These are phyloP conservation scores for Nitzschia sp. DNA, from an alignment of 108 stramenopile genomes.

Conservation along the genomic window DNA sequence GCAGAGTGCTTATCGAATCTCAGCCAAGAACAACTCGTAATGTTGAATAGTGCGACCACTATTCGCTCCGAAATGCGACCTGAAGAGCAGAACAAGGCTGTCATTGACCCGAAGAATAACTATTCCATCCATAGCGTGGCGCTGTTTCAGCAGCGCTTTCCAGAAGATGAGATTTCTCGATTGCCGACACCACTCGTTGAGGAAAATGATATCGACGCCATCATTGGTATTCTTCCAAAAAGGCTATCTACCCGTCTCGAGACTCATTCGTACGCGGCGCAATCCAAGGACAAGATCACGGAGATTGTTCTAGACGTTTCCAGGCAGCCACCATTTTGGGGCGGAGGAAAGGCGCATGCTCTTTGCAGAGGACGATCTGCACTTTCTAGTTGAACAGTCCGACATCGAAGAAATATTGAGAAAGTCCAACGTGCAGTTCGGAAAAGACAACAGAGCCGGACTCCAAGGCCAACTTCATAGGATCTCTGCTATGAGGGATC, in stretches of 20 bases:
- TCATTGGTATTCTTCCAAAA: neutral
- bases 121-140: neutral
- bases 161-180: neutral
- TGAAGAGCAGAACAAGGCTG: neutral
- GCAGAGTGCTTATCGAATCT: neutral
- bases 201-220: neutral
- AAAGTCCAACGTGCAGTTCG: conserved; percentile 13
- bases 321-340: conserved; percentile 31
- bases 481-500: conserved; percentile 32
- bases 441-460: conserved; percentile 43
- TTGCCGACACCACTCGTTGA: neutral
- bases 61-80: neutral
- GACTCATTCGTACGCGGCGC: neutral
- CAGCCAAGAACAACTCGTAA: neutral
- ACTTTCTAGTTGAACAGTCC: neutral
- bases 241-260: neutral
- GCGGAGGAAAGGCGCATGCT: conserved; percentile 10
- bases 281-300: neutral
- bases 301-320: conserved; percentile 34
- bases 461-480: conserved; percentile 36
- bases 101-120: neutral
- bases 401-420: conserved; percentile 24
- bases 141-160: no score
- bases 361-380: conserved; percentile 15
- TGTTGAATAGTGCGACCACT: neutral